phyloP scores from a whole-genome alignment of 1,139 yeast genomes.

The Geotrichum armillariae region DNA sequence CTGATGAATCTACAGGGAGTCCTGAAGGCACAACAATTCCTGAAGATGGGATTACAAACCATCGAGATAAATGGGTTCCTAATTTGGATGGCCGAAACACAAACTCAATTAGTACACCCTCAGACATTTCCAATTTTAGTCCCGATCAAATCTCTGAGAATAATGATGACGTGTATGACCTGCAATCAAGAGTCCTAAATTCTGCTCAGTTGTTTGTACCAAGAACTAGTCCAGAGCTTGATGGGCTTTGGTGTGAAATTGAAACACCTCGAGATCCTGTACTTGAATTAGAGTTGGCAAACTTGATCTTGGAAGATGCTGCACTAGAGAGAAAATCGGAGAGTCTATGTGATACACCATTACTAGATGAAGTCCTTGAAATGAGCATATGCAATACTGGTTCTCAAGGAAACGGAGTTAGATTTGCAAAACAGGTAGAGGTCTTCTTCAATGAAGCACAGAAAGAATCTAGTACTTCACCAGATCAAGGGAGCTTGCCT shows the following conservation, averaged over 20 bases:
- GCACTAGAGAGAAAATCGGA: background rate
- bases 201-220: background rate
- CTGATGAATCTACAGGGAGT: background rate
- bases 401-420: background rate
- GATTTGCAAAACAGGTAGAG: conserved; percentile 1
- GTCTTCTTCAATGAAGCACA: background rate
- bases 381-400: background rate
- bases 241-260: background rate
- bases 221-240: background rate
- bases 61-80: no score
- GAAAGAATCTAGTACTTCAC: background rate
- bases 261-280: conserved; percentile 1
- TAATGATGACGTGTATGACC: background rate
- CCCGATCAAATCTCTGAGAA: background rate
- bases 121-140: no score
- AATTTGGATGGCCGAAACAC: no score
- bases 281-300: background rate
- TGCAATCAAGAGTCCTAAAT: background rate
- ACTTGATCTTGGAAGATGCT: background rate
- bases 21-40: background rate
- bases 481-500: background rate
- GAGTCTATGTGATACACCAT: background rate
- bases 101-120: no score
- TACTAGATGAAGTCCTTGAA: background rate
- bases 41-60: background rate